Conservation (phyloP, 176 grass and related monocot species). For the Musa schizocarpa region DNA sequence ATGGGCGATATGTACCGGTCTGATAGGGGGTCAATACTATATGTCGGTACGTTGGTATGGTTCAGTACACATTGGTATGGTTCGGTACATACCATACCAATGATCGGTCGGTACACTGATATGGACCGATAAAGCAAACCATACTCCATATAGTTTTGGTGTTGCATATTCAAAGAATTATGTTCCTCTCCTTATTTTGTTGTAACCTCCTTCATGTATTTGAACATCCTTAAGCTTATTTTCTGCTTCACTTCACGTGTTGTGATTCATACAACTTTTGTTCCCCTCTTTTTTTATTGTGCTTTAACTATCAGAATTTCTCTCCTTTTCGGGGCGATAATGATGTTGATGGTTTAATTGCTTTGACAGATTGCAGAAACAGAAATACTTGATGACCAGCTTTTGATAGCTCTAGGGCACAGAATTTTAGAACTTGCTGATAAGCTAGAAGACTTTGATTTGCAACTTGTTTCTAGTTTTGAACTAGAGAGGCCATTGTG, state of each 20-base stretch:
- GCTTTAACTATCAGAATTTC: not conserved
- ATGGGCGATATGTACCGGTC: too few species aligned
- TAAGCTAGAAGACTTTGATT: constrained; percentile 83
- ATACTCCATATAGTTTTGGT: not conserved
- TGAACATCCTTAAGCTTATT: too few species aligned
- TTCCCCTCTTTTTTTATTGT: not conserved
- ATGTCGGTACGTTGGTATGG: too few species aligned
- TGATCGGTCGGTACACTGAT: too few species aligned
- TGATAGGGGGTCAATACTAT: too few species aligned
- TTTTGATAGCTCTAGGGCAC: constrained; percentile 90
- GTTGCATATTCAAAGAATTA: not conserved
- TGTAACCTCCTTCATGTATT: not conserved
- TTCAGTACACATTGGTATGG: too few species aligned
- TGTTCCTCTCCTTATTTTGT: not conserved
- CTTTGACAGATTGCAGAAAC: constrained; percentile 76
- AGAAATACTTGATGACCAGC: constrained; percentile 84
- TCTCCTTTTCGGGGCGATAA: not conserved
- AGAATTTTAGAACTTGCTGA: constrained; percentile 94
- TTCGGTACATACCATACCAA: too few species aligned
- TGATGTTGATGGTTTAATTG: not conserved
- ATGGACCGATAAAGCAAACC: too few species aligned
- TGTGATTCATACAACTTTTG: not conserved
- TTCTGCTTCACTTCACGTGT: not conserved
- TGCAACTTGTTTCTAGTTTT: constrained; percentile 71
- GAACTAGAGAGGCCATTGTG: constrained; percentile 68